These are phyloP conservation scores for Fusarium solani-melongenae DNA, from an alignment of 2,329 filamentous ascomycete species.

Conservation along the genomic window DNA sequence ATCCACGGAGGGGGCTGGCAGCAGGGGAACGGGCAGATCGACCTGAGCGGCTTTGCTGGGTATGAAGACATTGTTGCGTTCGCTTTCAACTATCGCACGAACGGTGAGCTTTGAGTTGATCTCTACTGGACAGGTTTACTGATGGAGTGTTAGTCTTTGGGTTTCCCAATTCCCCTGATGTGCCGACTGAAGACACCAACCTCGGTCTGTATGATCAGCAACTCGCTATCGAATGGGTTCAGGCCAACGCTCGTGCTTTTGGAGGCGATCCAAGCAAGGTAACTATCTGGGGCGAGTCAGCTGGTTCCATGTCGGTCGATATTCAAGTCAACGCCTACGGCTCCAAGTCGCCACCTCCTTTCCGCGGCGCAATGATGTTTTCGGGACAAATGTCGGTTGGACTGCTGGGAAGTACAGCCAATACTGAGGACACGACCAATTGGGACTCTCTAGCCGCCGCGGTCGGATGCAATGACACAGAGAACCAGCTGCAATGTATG, in stretches of 20 bases:
- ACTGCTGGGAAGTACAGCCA: slow-evolving; percentile 12
- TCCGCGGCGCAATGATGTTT: slow-evolving; percentile 43
- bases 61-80: slow-evolving; percentile 44
- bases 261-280: slow-evolving; percentile 41
- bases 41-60: slow-evolving; percentile 40
- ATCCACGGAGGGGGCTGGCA: slow-evolving; percentile 43
- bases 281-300: slow-evolving; percentile 45
- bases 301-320: slow-evolving; percentile 48
- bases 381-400: slow-evolving; percentile 46
- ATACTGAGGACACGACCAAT: neutral
- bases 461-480: slow-evolving; percentile 26
- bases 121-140: neutral
- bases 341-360: slow-evolving; percentile 21
- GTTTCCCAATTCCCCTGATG: slow-evolving; percentile 57
- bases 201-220: slow-evolving; percentile 44
- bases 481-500: slow-evolving; percentile 37
- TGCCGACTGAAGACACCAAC: slow-evolving; percentile 49
- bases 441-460: slow-evolving; percentile 31
- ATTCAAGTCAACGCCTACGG: slow-evolving; percentile 38
- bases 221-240: slow-evolving; percentile 43
- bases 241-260: slow-evolving; percentile 41
- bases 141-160: slow-evolving; percentile 46
- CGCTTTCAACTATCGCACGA: slow-evolving; percentile 42
- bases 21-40: slow-evolving; percentile 34
- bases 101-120: slow-evolving; percentile 16